Evolutionary conservation across 495 filamentous ascomycete genomes (phyloP).

Genomic region (Talaromyces nanjingensis): DNA sequence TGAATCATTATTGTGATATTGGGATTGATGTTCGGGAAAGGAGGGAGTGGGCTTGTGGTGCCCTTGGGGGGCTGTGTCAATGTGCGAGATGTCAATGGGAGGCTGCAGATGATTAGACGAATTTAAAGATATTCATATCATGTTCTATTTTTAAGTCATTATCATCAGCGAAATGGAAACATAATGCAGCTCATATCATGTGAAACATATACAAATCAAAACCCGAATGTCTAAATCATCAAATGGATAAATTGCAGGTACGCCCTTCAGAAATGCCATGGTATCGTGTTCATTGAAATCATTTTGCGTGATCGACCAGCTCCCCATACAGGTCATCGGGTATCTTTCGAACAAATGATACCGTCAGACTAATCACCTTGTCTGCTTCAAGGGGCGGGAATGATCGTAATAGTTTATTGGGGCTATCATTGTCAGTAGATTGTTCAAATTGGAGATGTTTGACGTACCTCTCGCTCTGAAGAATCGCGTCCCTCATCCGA

Average conservation of each 20-base stretch:
- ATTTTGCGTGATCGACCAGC: constrained; percentile 81
- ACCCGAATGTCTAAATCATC: neutral
- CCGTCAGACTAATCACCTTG: constrained; percentile 70
- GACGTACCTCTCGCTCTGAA: constrained; percentile 73
- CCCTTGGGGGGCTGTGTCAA: constrained; percentile 77
- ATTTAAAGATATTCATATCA: neutral
- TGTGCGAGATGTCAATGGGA: constrained; percentile 73
- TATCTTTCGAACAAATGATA: constrained; percentile 76
- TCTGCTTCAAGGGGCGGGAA: constrained; percentile 80
- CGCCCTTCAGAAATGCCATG: neutral
- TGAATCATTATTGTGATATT: constrained; percentile 94
- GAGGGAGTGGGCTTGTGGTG: constrained; percentile 81
- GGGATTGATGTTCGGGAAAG: constrained; percentile 66
- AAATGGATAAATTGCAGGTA: neutral
- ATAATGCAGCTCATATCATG: constrained; percentile 1
- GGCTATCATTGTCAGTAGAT: constrained; percentile 44
- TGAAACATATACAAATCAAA: neutral
- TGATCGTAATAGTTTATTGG: constrained; percentile 83
- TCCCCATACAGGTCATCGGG: constrained; percentile 84
- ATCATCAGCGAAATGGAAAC: neutral
- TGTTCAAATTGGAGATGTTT: neutral
- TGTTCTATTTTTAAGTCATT: neutral
- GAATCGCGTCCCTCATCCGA: constrained; percentile 74
- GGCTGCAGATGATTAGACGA: constrained; percentile 6
- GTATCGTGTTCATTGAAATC: constrained; percentile 12